Evolutionary conservation across 2,329 filamentous ascomycete species (phyloP).

Genomic region (Knufia fluminis): DNA sequence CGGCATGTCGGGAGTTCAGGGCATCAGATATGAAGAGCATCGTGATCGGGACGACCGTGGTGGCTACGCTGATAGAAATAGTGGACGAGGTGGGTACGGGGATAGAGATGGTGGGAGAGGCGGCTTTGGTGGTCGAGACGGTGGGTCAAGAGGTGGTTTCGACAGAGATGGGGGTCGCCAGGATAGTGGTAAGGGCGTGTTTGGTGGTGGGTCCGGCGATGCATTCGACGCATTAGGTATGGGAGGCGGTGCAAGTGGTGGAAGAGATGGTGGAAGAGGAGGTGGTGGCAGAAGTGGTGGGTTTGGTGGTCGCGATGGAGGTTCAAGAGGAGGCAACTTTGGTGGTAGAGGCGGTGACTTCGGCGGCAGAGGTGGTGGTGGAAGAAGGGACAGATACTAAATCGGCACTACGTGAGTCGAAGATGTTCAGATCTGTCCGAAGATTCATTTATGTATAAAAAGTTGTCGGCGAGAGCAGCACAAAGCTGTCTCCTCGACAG

Average conservation of each 20-base stretch:
- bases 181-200: constrained; percentile 12
- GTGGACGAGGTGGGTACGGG: constrained; percentile 10
- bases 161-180: constrained; percentile 10
- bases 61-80: constrained; percentile 6
- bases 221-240: background rate
- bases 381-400: too few species aligned
- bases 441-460: too few species aligned
- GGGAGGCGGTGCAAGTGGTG: background rate
- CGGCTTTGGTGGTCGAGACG: constrained; percentile 3
- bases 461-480: too few species aligned
- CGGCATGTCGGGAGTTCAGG: constrained; percentile 24
- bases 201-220: constrained; percentile 9
- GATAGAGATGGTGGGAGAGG: constrained; percentile 2
- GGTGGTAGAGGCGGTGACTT: too few species aligned
- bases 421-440: too few species aligned
- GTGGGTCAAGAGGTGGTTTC: constrained; percentile 1
- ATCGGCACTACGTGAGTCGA: too few species aligned
- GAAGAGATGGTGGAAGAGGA: background rate
- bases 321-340: too few species aligned
- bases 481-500: too few species aligned
- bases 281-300: background rate
- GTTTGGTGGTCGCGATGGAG: background rate
- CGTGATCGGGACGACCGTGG: background rate
- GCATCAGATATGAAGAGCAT: constrained; percentile 20
- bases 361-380: too few species aligned